Evolutionary conservation across 2,329 filamentous ascomycete species (phyloP).

Genomic region (Neophaeococcomyces mojaviensis): DNA sequence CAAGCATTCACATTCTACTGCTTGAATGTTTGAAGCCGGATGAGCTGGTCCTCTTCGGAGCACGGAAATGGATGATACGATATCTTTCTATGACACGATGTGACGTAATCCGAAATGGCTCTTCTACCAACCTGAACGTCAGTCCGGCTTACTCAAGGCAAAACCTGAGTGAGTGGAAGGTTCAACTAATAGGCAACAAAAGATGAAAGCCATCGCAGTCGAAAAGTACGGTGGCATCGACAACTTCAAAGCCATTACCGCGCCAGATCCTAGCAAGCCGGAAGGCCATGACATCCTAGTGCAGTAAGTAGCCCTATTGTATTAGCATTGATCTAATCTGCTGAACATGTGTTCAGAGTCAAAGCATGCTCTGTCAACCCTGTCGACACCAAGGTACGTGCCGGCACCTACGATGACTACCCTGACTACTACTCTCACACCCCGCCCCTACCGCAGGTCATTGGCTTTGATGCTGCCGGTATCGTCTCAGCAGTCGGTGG

Average conservation of each 20-base stretch:
- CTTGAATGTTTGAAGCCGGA: no score
- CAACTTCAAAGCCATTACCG: background rate
- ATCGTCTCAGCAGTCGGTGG: constrained; percentile 20
- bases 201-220: background rate
- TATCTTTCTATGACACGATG: no score
- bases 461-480: constrained; percentile 28
- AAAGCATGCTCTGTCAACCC: constrained; percentile 32
- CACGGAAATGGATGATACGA: no score
- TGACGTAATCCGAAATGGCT: no score
- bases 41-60: no score
- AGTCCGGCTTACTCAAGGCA: no score
- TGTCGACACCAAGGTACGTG: constrained; percentile 34
- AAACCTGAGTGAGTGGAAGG: no score
- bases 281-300: background rate
- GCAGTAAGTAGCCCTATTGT: background rate
- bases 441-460: background rate
- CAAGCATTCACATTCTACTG: no score
- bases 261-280: background rate
- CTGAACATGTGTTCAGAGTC: background rate
- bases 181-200: background rate
- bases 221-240: background rate
- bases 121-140: background rate
- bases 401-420: constrained; percentile 31
- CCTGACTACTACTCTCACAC: constrained; percentile 32
- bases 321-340: background rate